phyloP scores from a whole-genome alignment of 345 rosid genomes.

The Gossypium herbaceum region DNA sequence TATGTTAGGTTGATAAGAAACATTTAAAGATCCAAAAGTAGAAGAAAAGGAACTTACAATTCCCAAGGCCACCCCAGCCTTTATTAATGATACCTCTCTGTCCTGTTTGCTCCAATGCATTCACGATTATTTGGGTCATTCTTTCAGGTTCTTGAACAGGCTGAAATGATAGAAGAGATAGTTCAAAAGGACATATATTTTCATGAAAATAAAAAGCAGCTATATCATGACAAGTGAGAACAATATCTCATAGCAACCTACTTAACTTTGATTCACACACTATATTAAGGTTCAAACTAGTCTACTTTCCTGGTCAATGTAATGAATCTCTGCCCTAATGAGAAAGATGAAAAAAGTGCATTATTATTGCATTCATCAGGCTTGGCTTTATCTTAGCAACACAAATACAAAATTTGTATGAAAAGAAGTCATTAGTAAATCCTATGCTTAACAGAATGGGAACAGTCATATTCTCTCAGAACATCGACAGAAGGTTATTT shows the following conservation, averaged over 20 bases:
- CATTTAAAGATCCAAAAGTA: neutral
- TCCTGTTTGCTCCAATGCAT: slow-evolving; percentile 46
- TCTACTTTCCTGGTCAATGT: neutral
- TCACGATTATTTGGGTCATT: slow-evolving; percentile 57
- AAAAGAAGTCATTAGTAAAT: neutral
- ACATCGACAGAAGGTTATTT: neutral
- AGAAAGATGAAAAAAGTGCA: neutral
- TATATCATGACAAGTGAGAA: neutral
- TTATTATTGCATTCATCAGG: neutral
- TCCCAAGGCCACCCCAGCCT: slow-evolving; percentile 94
- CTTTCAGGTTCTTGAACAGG: slow-evolving; percentile 63
- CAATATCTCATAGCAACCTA: neutral
- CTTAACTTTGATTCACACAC: neutral
- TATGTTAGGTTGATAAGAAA: neutral
- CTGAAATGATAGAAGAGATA: slow-evolving; percentile 28
- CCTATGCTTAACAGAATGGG: neutral
- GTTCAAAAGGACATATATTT: neutral
- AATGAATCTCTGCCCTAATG: neutral
- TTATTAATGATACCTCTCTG: slow-evolving; percentile 85
- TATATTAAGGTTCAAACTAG: neutral
- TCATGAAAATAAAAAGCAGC: neutral
- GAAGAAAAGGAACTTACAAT: slow-evolving; percentile 34
- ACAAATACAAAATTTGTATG: slow-evolving; percentile 2
- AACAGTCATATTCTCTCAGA: neutral
- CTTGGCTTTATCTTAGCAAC: slow-evolving; percentile 2